Percentiles rank a stretch among this genome's conserved stretches.
These are phyloP conservation scores for Aspergillus sojae DNA, from an alignment of 2,329 filamentous ascomycete genomes.

Conservation along the genomic window DNA sequence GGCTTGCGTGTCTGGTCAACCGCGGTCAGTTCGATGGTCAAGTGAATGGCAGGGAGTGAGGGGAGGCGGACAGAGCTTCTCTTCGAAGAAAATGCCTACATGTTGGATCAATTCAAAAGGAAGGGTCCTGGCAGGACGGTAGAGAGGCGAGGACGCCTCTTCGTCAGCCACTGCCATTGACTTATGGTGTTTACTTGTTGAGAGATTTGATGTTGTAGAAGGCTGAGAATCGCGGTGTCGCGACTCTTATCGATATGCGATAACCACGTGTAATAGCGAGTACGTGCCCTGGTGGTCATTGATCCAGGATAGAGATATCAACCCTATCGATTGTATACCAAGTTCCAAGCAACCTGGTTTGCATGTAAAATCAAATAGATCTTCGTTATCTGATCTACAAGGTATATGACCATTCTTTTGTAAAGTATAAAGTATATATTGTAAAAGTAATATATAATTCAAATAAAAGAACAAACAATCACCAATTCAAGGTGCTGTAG, in stretches of 20 bases:
- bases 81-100: constrained; percentile 73
- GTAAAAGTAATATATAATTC: background rate
- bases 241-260: constrained; percentile 1
- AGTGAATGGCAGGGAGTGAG: constrained; percentile 3
- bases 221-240: background rate
- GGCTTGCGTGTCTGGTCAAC: constrained; percentile 56
- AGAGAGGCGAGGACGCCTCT: constrained; percentile 33
- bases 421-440: background rate
- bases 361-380: background rate
- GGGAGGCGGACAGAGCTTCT: constrained; percentile 64
- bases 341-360: background rate
- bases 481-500: constrained; percentile 27
- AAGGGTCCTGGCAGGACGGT: constrained; percentile 59
- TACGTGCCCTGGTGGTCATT: background rate
- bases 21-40: constrained; percentile 10
- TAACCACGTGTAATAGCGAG: background rate
- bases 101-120: constrained; percentile 67
- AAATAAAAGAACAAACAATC: background rate
- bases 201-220: background rate
- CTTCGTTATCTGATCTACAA: background rate
- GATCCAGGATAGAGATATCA: background rate
- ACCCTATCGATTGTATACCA: background rate
- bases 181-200: background rate
- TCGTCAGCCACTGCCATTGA: constrained; percentile 24
- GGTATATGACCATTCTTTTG: background rate